phyloP scores from a whole-genome alignment of 129 eudicot species.

The Lonicera japonica region DNA sequence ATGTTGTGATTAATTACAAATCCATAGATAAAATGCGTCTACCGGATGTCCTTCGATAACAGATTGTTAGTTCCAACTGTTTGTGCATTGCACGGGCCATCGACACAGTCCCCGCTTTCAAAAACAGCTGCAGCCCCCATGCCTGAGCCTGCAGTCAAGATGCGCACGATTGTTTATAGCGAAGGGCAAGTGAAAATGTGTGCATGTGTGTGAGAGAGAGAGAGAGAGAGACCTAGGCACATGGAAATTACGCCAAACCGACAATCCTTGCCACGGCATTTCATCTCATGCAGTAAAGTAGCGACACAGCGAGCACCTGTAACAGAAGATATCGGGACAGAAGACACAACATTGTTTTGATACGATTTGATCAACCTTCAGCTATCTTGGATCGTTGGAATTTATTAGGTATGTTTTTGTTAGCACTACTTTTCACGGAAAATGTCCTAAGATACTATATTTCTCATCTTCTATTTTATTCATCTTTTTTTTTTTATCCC shows the following conservation, averaged over 20 bases:
- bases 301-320: constrained; percentile 80
- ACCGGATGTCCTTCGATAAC: not conserved
- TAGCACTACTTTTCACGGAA: too few species aligned
- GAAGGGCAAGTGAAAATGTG: not conserved
- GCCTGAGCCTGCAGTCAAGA: constrained; percentile 48
- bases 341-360: too few species aligned
- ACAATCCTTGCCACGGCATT: constrained; percentile 55
- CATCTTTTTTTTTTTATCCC: not conserved
- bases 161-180: not conserved
- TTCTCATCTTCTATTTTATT: too few species aligned
- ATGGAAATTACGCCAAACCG: constrained; percentile 70
- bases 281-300: constrained; percentile 69
- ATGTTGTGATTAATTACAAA: not conserved
- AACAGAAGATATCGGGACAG: not conserved
- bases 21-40: not conserved
- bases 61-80: not conserved
- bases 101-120: constrained; percentile 47
- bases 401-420: constrained; percentile 1
- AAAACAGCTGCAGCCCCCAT: constrained; percentile 86
- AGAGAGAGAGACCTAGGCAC: constrained; percentile 55
- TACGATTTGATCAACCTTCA: too few species aligned
- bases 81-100: constrained; percentile 13
- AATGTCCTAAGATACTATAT: too few species aligned
- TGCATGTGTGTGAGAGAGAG: constrained; percentile 3
- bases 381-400: too few species aligned